Evolutionary conservation across 176 grass and related monocot species (phyloP), one percentile per base, ranked within the genome.

Genomic region (Urochloa ruziziensis): DNA sequence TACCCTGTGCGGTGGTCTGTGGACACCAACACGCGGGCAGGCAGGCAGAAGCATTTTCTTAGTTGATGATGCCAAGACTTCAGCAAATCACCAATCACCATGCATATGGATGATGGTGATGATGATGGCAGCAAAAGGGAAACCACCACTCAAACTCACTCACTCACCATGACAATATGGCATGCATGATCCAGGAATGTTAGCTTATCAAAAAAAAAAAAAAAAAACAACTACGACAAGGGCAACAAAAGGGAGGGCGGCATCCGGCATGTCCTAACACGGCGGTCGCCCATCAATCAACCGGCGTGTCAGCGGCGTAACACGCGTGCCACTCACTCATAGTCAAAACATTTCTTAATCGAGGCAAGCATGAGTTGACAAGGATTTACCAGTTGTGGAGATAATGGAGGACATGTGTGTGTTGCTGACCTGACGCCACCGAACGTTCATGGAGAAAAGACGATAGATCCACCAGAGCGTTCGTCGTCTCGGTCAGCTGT

Each of bases 181-280:
- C n/a, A n/a, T 63, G 12, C n/a, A 28, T 29, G 54, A 85, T 52
- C 28, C 44, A 23, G 28, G 67, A 56, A 1, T 48, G 2, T 18
- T 27, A 72, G 43, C 69, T 14, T 30, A 48, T 49, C 14, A 29
- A 49, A 16, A 52, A 19, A 52, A 54, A 56, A 5, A 75, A 29
- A 49, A 16, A 52, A 19, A 52, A 54, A 56, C 39, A 75, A 75
- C 19, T 57, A 80, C 19, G 5, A 21, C 24, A 9, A 0, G 46
- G 18, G 27, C 49, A 82, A 15, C 3, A 74, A 51, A 82, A 78
- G 71, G 73, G 64, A 39, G 1, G 39, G 39, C 39, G 39, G 57
- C n/a, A n/a, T n/a, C n/a, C 43, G 46, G n/a, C 83, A 58, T 90
- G 83, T 78, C 79, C 79, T 86, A 82, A 82, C 78, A 65, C 63